Conservation (phyloP, 164 flowering plant genomes). For the Vitis labrusca region DNA sequence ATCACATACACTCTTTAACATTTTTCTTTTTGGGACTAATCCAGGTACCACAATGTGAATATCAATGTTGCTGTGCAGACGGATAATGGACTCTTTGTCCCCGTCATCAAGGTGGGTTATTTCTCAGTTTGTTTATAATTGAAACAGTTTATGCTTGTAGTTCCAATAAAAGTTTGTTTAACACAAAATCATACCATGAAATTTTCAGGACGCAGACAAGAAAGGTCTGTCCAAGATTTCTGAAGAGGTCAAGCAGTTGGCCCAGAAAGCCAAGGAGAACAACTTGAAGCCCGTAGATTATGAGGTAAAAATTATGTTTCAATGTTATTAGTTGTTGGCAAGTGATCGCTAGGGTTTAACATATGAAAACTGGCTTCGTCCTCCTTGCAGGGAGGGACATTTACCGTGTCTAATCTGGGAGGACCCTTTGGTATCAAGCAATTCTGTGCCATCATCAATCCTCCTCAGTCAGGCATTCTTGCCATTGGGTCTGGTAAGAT, state of each 20-base stretch:
- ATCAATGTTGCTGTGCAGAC: slow-evolving; percentile 96
- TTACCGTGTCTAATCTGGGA: slow-evolving; percentile 90
- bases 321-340: not conserved
- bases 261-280: slow-evolving; percentile 87
- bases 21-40: slow-evolving; percentile 7
- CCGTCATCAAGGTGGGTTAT: slow-evolving; percentile 70
- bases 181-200: not conserved
- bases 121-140: not conserved
- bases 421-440: slow-evolving; percentile 95
- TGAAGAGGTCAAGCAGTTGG: slow-evolving; percentile 81
- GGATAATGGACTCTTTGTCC: slow-evolving; percentile 88
- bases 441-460: slow-evolving; percentile 89
- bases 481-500: slow-evolving; percentile 94
- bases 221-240: slow-evolving; percentile 82
- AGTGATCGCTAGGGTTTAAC: not conserved
- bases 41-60: slow-evolving; percentile 79
- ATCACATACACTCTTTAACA: not conserved
- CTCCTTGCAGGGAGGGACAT: slow-evolving; percentile 83
- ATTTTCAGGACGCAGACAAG: slow-evolving; percentile 93
- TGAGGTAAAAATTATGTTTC: slow-evolving; percentile 51
- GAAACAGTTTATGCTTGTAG: not conserved
- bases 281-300: slow-evolving; percentile 91
- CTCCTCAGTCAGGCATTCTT: slow-evolving; percentile 94
- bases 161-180: not conserved
- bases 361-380: slow-evolving; percentile 4